These are phyloP conservation scores for Sphaerosporella brunnea DNA, from an alignment of 495 filamentous ascomycete genomes.

Conservation along the genomic window DNA sequence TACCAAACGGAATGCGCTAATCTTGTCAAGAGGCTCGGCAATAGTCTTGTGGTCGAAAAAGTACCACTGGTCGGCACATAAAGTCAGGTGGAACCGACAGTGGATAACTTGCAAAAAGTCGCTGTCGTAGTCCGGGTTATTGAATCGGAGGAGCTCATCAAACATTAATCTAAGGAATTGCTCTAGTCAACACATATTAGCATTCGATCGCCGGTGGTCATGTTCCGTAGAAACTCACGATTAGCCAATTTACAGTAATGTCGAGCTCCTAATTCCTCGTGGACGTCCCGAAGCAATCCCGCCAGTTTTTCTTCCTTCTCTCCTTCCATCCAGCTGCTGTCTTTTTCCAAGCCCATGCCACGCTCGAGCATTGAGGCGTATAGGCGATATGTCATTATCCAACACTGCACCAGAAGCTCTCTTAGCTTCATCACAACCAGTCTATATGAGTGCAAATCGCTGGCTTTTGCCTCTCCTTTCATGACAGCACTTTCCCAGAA, in stretches of 20 bases:
- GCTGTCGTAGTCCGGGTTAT: conserved; percentile 18
- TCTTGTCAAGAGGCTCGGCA: conserved; percentile 54
- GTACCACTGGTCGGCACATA: conserved; percentile 27
- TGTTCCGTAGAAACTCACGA: conserved; percentile 8
- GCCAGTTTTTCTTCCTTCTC: conserved; percentile 15
- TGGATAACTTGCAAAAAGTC: conserved; percentile 23
- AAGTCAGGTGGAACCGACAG: conserved; percentile 22
- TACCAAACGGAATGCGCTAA: conserved; percentile 58
- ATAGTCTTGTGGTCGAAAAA: conserved; percentile 30
- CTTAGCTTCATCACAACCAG: conserved; percentile 52
- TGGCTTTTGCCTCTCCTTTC: conserved; percentile 43
- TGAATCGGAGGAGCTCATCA: conserved; percentile 49
- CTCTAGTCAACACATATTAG: conserved; percentile 39
- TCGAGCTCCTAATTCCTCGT: conserved; percentile 70
- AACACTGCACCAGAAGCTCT: conserved; percentile 76
- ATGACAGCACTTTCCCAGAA: conserved; percentile 64
- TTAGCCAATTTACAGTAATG: conserved; percentile 64
- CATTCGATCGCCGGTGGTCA: background rate
- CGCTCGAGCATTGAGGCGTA: conserved; percentile 20
- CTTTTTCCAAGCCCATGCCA: conserved; percentile 10
- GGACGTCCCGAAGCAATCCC: conserved; percentile 37
- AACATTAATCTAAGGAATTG: conserved; percentile 72
- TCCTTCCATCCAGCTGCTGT: conserved; percentile 10
- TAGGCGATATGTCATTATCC: conserved; percentile 49
- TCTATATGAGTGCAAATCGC: conserved; percentile 25